A percentile compares a stretch with the other conserved stretches of the same genome.
Conservation (phyloP, 371 early-diverging fungal genomes). For the Syncephalastrum contaminatum region DNA sequence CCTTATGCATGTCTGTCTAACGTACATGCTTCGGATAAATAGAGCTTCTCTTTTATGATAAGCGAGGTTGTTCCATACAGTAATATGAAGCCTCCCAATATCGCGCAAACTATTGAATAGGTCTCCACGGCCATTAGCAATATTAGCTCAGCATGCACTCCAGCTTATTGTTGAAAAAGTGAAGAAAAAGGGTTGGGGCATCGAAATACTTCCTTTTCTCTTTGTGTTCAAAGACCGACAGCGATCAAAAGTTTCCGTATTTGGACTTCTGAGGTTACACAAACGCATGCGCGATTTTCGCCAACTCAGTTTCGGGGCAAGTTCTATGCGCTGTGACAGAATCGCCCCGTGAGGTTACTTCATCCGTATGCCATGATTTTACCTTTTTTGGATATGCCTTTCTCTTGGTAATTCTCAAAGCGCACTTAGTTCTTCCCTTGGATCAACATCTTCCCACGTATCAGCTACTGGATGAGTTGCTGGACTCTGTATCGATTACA, state of each 20-base stretch:
- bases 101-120: conserved; percentile 26
- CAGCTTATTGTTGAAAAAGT: conserved; percentile 1
- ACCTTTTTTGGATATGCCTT: too few species aligned
- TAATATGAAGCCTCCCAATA: conserved; percentile 84
- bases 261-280: not conserved
- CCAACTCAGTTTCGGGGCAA: conserved; percentile 7
- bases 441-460: too few species aligned
- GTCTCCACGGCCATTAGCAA: conserved; percentile 8
- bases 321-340: too few species aligned
- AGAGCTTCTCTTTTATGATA: conserved; percentile 86
- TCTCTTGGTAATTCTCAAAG: too few species aligned
- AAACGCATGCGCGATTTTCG: conserved; percentile 11
- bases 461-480: too few species aligned
- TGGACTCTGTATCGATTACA: too few species aligned
- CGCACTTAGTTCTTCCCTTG: too few species aligned
- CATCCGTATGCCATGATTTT: too few species aligned
- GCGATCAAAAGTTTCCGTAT: conserved; percentile 5
- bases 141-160: not conserved
- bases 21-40: conserved; percentile 86
- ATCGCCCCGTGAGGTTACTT: too few species aligned
- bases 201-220: conserved; percentile 4
- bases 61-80: conserved; percentile 83
- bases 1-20: not conserved
- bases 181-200: conserved; percentile 3
- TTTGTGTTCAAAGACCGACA: not conserved